Conservation (phyloP, 768 basidiomycete species). For the Leccinellum rugosiceps region DNA sequence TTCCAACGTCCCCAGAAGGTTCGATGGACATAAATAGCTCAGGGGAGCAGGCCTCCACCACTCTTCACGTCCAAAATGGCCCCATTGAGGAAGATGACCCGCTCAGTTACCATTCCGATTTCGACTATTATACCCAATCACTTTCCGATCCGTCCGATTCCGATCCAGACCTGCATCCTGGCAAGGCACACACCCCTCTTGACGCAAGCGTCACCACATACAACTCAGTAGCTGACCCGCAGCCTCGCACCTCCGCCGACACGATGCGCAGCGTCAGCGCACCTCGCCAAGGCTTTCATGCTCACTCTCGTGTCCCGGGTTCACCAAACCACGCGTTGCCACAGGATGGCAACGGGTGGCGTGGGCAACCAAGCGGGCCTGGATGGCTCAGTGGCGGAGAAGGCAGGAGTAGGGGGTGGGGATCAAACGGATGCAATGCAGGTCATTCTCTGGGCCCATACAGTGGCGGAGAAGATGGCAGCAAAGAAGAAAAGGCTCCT, state of each 20-base stretch:
- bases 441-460: constrained; percentile 17
- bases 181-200: constrained; percentile 2
- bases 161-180: constrained; percentile 19
- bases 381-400: constrained; percentile 16
- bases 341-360: constrained; percentile 20
- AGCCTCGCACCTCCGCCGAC: constrained; percentile 46
- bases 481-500: constrained; percentile 37
- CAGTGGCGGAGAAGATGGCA: constrained; percentile 35
- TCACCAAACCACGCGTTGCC: constrained; percentile 9
- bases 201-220: constrained; percentile 14
- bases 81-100: constrained; percentile 28
- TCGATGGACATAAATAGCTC: constrained; percentile 19
- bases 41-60: constrained; percentile 1
- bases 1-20: constrained; percentile 31
- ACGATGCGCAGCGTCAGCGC: constrained; percentile 18
- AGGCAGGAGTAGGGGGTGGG: constrained; percentile 8
- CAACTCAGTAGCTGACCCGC: constrained; percentile 27
- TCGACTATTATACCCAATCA: constrained; percentile 35
- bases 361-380: constrained; percentile 11
- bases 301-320: not conserved
- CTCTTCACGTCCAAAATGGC: constrained; percentile 4
- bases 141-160: constrained; percentile 31
- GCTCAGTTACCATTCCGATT: constrained; percentile 35
- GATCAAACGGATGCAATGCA: constrained; percentile 10
- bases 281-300: not conserved